Percentiles rank a stretch among this genome's conserved stretches.
These are phyloP conservation scores for Stellera chamaejasme DNA, from an alignment of 345 rosid species.

Conservation along the genomic window DNA sequence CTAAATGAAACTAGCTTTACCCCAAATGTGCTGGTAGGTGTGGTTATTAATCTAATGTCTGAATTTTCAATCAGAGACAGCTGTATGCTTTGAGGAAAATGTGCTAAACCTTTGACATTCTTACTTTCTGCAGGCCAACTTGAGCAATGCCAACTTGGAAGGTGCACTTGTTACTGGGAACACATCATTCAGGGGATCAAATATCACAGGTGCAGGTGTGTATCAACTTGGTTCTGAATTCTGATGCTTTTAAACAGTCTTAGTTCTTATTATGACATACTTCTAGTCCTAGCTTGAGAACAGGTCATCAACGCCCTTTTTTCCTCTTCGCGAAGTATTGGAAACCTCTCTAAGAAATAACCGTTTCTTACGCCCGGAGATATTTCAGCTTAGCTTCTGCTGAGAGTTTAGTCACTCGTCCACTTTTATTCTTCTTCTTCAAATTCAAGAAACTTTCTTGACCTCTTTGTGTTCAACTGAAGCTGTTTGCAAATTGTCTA, in stretches of 20 bases:
- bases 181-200: constrained; percentile 93
- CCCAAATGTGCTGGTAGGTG: no score
- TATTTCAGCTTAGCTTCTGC: no score
- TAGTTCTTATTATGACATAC: background rate
- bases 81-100: background rate
- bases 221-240: background rate
- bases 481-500: no score
- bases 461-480: no score
- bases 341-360: no score
- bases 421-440: no score
- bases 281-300: background rate
- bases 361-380: no score
- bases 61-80: background rate
- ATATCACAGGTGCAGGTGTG: constrained; percentile 78
- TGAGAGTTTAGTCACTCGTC: no score
- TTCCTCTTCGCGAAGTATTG: no score
- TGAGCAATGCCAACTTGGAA: constrained; percentile 88
- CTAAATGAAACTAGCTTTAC: no score
- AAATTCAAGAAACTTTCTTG: no score
- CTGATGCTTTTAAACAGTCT: background rate
- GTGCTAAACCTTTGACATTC: background rate
- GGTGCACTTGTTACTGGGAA: constrained; percentile 89
- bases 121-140: constrained; percentile 51
- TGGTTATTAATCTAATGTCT: background rate
- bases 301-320: no score